Conservation (phyloP, 768 basidiomycete species). For the Psilocybe azurescens region DNA sequence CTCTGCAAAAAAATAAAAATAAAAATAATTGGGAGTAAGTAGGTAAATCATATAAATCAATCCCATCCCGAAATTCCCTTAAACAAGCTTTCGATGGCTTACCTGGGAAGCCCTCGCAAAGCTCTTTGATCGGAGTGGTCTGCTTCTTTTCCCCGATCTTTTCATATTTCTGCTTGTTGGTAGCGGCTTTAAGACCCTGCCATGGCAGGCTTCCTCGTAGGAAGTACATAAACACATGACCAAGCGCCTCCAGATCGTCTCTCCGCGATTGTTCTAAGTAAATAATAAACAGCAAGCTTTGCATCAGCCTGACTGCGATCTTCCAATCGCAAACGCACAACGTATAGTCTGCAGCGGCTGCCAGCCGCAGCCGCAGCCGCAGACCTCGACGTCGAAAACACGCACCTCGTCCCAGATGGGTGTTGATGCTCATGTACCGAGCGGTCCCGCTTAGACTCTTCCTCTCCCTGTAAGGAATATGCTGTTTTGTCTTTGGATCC, state of each 20-base stretch:
- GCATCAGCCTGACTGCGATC: slow-evolving; percentile 5
- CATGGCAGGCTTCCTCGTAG: slow-evolving; percentile 95
- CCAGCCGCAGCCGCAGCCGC: too few species aligned
- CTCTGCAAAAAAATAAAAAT: slow-evolving; percentile 53
- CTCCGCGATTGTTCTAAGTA: slow-evolving; percentile 83
- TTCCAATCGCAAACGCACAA: too few species aligned
- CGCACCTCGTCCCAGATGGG: slow-evolving; percentile 93
- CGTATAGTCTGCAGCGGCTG: too few species aligned
- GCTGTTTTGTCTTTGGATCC: slow-evolving; percentile 98
- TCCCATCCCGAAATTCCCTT: too few species aligned
- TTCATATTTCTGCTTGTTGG: slow-evolving; percentile 99
- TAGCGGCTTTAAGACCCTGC: slow-evolving; percentile 99
- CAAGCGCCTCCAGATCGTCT: slow-evolving; percentile 98
- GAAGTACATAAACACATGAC: slow-evolving; percentile 99
- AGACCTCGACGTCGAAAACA: not conserved
- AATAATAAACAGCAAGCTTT: slow-evolving; percentile 8
- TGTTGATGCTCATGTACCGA: slow-evolving; percentile 99
- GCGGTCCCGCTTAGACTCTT: slow-evolving; percentile 98
- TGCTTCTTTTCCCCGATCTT: slow-evolving; percentile 99
- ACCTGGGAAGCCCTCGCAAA: slow-evolving; percentile 97
- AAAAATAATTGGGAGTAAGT: not conserved
- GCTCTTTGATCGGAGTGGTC: slow-evolving; percentile 95
- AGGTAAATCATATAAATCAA: not conserved
- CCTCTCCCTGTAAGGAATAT: slow-evolving; percentile 98
- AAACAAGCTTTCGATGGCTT: not conserved